Evolutionary conservation across 1,139 yeast species (phyloP).

Genomic region (Arxiozyma heterogenica): DNA sequence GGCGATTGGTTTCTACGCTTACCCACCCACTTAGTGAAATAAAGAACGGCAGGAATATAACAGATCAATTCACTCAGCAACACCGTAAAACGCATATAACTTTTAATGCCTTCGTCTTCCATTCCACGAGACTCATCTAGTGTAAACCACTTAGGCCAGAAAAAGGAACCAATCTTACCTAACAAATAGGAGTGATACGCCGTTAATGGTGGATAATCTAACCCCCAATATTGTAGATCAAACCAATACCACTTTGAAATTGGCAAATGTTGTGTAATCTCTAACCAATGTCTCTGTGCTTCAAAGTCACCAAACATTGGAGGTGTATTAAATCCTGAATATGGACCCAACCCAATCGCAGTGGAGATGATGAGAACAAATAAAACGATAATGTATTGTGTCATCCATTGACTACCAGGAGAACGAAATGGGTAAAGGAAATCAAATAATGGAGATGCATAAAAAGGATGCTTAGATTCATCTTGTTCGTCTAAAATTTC

Average conservation of each 20-base stretch:
- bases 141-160: conserved; percentile 68
- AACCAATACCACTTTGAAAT: conserved; percentile 75
- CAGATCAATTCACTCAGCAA: conserved; percentile 63
- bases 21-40: conserved; percentile 60
- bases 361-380: conserved; percentile 69
- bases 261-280: conserved; percentile 71
- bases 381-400: conserved; percentile 65
- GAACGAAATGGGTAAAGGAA: conserved; percentile 52
- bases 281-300: conserved; percentile 98
- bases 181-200: conserved; percentile 82
- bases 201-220: conserved; percentile 95
- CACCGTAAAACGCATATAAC: conserved; percentile 77
- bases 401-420: conserved; percentile 86
- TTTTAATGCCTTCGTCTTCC: conserved; percentile 56
- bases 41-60: conserved; percentile 73
- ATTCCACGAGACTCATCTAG: conserved; percentile 64
- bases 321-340: conserved; percentile 57
- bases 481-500: background rate
- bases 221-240: conserved; percentile 89
- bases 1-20: conserved; percentile 42
- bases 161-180: conserved; percentile 60
- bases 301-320: conserved; percentile 95
- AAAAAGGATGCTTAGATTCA: conserved; percentile 17
- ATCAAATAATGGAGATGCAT: conserved; percentile 48
- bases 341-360: conserved; percentile 84